Conservation (phyloP, 2,329 filamentous ascomycete species). For the Ophiostoma ips region DNA sequence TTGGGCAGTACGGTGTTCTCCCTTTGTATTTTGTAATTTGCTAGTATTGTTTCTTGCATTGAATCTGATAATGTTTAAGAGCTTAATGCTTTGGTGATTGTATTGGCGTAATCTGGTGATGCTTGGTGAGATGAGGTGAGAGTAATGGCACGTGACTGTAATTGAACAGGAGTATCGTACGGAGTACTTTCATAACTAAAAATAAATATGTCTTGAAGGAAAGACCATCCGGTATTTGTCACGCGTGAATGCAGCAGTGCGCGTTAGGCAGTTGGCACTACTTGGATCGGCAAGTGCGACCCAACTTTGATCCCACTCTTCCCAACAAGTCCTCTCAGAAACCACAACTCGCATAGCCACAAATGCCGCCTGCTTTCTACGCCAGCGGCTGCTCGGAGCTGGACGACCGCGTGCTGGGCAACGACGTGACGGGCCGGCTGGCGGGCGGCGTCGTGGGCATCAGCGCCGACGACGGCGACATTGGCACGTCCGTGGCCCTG, state of each 20-base stretch:
- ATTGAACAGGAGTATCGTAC: not conserved
- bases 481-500: slow-evolving; percentile 21
- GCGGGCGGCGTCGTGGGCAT: slow-evolving; percentile 27
- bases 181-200: no score
- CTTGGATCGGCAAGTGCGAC: no score
- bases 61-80: not conserved
- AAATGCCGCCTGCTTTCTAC: slow-evolving; percentile 15
- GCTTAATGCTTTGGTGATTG: not conserved
- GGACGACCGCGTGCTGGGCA: slow-evolving; percentile 33
- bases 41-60: not conserved
- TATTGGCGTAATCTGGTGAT: not conserved
- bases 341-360: no score
- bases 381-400: slow-evolving; percentile 34
- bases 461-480: slow-evolving; percentile 38
- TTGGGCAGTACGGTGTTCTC: not conserved
- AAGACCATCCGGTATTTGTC: no score
- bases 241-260: no score
- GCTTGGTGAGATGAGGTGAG: no score
- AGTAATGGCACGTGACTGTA: no score
- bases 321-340: no score
- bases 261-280: no score
- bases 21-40: not conserved
- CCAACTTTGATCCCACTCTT: no score
- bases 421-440: slow-evolving; percentile 31
- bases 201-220: no score